Evolutionary conservation across 805 yeast genomes (phyloP).

Genomic region (Ogataea methanolica): DNA sequence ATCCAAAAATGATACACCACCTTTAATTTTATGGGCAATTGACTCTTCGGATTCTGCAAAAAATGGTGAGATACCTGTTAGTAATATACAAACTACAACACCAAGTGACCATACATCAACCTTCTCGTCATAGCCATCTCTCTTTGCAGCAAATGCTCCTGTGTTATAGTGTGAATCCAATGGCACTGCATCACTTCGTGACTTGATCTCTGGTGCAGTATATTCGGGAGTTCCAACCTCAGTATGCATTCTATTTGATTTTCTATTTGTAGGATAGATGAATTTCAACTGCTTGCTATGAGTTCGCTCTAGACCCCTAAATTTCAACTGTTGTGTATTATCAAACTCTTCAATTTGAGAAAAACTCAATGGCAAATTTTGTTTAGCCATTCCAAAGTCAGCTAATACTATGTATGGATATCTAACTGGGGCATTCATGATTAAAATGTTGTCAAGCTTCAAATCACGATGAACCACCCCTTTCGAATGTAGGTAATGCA

Average conservation of each 20-base stretch:
- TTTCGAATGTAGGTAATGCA: constrained; percentile 47
- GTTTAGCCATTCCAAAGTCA: constrained; percentile 57
- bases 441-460: constrained; percentile 62
- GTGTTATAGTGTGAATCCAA: too few relatives aligned
- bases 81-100: constrained; percentile 50
- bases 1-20: constrained; percentile 37
- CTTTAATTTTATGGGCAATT: constrained; percentile 35
- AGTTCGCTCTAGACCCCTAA: constrained; percentile 18
- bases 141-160: too few relatives aligned
- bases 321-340: background rate
- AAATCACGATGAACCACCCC: constrained; percentile 64
- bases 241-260: constrained; percentile 21
- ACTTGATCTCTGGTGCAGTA: constrained; percentile 67
- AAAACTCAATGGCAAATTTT: constrained; percentile 5
- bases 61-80: constrained; percentile 65
- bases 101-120: constrained; percentile 74
- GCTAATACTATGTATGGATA: constrained; percentile 54
- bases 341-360: constrained; percentile 3
- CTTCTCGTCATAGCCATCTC: constrained; percentile 44
- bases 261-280: background rate
- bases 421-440: constrained; percentile 49
- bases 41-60: constrained; percentile 40
- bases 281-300: constrained; percentile 40
- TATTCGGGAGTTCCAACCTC: constrained; percentile 55
- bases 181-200: constrained; percentile 10